Evolutionary conservation across 768 basidiomycete genomes (phyloP), one percentile per base, ranked within the genome.

Genomic region (Collybia sp.): DNA sequence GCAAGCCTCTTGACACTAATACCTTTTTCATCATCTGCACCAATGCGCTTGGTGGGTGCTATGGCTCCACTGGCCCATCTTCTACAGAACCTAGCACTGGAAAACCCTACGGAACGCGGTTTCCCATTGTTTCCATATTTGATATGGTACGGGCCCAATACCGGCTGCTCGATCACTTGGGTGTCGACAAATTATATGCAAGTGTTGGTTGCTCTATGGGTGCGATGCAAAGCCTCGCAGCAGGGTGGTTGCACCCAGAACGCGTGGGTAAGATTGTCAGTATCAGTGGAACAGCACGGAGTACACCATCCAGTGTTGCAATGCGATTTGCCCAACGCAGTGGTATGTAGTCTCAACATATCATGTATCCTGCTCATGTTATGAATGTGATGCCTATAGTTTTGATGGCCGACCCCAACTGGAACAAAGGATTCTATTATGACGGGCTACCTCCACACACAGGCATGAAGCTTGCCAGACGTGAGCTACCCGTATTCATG

Each of bases 351-450:
- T 25, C 25, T 17, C 11, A 13, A 8, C 35, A 17, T 13, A 36
- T 45, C 20, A 18, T 13, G 10, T 4, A 37, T 45, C 49, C 43
- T 43, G 4, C 39, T 38, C n/a, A 40, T 42, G 18, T 8, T 9
- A 11, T 44, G 35, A 32, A 13, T 18, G 12, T 30, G 15, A 40
- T 31, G 53, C 19, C 6, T 31, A 13, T 51, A 97, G 96, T 99
- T 13, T 79, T 99, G 44, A 99, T 99, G 96, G 89, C 95, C 1
- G 96, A 99, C 66, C 95, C 95, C 0, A 97, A 98, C 52, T 99
- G 96, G 96, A 99, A 98, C 50, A 85, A 93, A 31, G 96, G 96
- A 3, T 98, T 95, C 65, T 99, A 99, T 63, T 99, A 99, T 61
- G 91, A 95, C 48, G 75, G 77, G 6, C 62, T 94, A n/a, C 96